These are phyloP conservation scores for Lactuca saligna DNA, from an alignment of 129 eudicot species.

Conservation along the genomic window DNA sequence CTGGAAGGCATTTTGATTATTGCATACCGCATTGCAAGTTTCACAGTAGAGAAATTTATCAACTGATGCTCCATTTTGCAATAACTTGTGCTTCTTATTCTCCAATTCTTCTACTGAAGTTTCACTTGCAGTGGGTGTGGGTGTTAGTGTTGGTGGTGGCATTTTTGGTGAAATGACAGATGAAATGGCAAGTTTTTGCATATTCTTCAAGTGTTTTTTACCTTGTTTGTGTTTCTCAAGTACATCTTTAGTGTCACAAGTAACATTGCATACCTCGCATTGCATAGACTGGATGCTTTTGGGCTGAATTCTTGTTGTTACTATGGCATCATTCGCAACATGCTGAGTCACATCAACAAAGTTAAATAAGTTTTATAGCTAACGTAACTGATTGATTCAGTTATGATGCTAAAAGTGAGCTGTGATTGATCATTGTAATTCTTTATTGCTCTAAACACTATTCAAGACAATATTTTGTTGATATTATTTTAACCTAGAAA, in stretches of 20 bases:
- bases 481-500: too few species aligned
- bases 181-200: constrained; percentile 11
- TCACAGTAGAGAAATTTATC: constrained; percentile 21
- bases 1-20: constrained; percentile 29
- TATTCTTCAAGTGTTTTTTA: constrained; percentile 34
- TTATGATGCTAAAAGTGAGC: too few species aligned
- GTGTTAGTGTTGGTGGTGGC: neutral
- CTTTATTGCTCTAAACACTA: too few species aligned
- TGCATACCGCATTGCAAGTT: constrained; percentile 45
- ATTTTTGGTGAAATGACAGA: constrained; percentile 4
- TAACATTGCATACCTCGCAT: constrained; percentile 43
- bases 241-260: constrained; percentile 24
- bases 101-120: constrained; percentile 23
- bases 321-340: neutral
- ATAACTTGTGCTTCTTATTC: constrained; percentile 32
- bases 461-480: too few species aligned
- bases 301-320: neutral
- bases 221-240: constrained; percentile 42
- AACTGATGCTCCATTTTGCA: constrained; percentile 36
- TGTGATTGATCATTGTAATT: too few species aligned
- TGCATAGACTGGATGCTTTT: constrained; percentile 3
- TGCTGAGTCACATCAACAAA: neutral
- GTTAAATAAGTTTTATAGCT: too few species aligned
- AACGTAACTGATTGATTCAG: too few species aligned
- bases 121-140: constrained; percentile 6